Percentiles rank a stretch among this genome's conserved stretches.
These are phyloP conservation scores for Pythium utonaiense DNA, from an alignment of 352 stramenopile species.

Conservation along the genomic window DNA sequence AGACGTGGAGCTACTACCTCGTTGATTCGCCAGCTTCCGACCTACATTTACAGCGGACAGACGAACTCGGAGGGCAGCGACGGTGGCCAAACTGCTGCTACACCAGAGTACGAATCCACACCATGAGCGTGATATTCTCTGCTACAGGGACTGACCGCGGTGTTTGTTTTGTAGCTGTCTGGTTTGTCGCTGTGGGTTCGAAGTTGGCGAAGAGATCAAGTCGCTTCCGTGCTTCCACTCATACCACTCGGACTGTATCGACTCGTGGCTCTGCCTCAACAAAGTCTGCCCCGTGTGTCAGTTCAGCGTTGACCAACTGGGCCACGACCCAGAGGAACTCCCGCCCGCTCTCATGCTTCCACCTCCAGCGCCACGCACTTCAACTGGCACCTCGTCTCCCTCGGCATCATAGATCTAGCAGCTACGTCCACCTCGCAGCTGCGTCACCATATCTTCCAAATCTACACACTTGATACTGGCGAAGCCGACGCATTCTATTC, in stretches of 20 bases:
- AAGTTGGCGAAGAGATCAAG: constrained; percentile 89
- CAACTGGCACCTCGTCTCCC: not conserved
- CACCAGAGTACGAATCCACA: constrained; percentile 49
- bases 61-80: constrained; percentile 28
- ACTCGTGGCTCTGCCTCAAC: constrained; percentile 91
- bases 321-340: constrained; percentile 12
- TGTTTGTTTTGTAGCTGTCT: constrained; percentile 75
- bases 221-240: constrained; percentile 92
- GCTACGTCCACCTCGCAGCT: too few relatives aligned
- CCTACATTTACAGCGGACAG: constrained; percentile 63
- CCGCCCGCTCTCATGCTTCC: constrained; percentile 7
- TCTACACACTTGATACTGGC: not conserved
- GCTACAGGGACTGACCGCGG: too few relatives aligned
- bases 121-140: too few relatives aligned
- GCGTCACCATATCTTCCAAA: too few relatives aligned
- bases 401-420: not conserved
- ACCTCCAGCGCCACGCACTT: constrained; percentile 2
- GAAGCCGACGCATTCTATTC: not conserved
- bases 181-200: constrained; percentile 91
- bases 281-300: constrained; percentile 90
- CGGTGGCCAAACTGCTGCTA: constrained; percentile 27
- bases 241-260: constrained; percentile 92
- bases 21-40: constrained; percentile 79
- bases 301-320: constrained; percentile 63
- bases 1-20: constrained; percentile 58